phyloP scores from a whole-genome alignment of 768 basidiomycete species.

The Leucocoprinus leucothites region DNA sequence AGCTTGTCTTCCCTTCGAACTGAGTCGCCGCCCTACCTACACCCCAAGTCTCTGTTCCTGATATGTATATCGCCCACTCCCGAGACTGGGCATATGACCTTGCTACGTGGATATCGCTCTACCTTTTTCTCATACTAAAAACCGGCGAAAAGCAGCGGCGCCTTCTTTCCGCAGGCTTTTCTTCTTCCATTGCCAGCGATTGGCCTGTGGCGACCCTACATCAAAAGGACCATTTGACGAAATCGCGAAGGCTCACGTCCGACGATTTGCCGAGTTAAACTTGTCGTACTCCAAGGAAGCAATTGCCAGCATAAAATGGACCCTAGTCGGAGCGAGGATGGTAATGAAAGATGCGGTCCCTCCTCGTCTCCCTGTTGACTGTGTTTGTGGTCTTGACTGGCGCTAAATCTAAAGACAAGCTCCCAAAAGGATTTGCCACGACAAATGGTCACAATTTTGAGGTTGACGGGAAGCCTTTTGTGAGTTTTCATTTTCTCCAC shows the following conservation, averaged over 20 bases:
- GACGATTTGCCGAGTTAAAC: conserved; percentile 4
- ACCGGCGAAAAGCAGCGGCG: not conserved
- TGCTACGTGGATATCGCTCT: not conserved
- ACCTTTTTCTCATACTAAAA: not conserved
- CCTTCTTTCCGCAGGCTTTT: not conserved
- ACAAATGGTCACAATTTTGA: conserved; percentile 38
- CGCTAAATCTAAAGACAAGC: not conserved
- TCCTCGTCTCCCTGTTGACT: not conserved
- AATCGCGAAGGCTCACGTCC: not conserved
- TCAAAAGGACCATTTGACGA: not conserved
- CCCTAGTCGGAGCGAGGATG: too few species aligned
- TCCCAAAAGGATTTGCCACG: conserved; percentile 41
- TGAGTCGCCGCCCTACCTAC: not conserved
- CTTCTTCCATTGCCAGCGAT: not conserved
- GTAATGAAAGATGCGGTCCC: not conserved
- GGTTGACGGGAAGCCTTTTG: conserved; percentile 51
- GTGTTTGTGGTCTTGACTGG: not conserved
- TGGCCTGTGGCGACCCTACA: not conserved
- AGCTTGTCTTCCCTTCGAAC: too few species aligned
- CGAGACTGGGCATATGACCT: not conserved
- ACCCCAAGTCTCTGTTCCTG: not conserved
- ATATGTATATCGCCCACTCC: not conserved
- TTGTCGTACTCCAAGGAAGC: not conserved
- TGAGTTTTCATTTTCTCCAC: conserved; percentile 14
- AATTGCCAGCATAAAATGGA: not conserved